Percentiles rank a stretch among this genome's conserved stretches.
Evolutionary conservation across 805 yeast genomes (phyloP).

Genomic region (Ogataea pini): DNA sequence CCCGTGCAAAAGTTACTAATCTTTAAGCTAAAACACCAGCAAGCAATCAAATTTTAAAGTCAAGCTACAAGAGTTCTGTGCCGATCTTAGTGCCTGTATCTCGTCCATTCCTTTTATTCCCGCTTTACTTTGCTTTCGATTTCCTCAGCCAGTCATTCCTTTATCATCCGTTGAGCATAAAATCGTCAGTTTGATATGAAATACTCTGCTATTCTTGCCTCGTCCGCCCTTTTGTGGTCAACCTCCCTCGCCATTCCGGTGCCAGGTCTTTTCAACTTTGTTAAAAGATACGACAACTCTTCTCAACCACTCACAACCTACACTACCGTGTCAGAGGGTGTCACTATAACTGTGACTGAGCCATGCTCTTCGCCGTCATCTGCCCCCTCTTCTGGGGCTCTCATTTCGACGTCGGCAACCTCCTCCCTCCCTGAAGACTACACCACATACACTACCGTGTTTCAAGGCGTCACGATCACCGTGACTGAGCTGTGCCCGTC

Average conservation of each 20-base stretch:
- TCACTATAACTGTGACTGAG: constrained; percentile 22
- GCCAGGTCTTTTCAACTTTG: constrained; percentile 23
- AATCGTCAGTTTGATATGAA: constrained; percentile 20
- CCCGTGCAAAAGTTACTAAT: neutral
- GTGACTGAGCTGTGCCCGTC: constrained; percentile 21
- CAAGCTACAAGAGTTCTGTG: neutral
- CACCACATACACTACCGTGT: constrained; percentile 23
- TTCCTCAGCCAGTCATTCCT: constrained; percentile 31
- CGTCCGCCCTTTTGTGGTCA: constrained; percentile 16
- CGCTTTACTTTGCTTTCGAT: constrained; percentile 12
- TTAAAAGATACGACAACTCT: constrained; percentile 31
- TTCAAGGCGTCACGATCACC: constrained; percentile 24
- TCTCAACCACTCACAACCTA: constrained; percentile 23
- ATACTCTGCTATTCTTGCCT: constrained; percentile 12
- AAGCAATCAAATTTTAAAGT: neutral
- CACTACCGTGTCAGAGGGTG: constrained; percentile 22
- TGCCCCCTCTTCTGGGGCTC: constrained; percentile 3
- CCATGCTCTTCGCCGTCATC: constrained; percentile 7
- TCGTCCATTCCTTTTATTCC: constrained; percentile 25
- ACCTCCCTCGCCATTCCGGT: constrained; percentile 23
- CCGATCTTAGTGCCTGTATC: constrained; percentile 10
- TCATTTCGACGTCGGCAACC: constrained; percentile 6
- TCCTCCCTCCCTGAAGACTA: constrained; percentile 12
- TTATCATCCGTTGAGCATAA: constrained; percentile 25
- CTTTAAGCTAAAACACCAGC: constrained; percentile 1